These are phyloP conservation scores for Heracleum sosnowskyi DNA, from an alignment of 129 eudicot genomes.

Conservation along the genomic window DNA sequence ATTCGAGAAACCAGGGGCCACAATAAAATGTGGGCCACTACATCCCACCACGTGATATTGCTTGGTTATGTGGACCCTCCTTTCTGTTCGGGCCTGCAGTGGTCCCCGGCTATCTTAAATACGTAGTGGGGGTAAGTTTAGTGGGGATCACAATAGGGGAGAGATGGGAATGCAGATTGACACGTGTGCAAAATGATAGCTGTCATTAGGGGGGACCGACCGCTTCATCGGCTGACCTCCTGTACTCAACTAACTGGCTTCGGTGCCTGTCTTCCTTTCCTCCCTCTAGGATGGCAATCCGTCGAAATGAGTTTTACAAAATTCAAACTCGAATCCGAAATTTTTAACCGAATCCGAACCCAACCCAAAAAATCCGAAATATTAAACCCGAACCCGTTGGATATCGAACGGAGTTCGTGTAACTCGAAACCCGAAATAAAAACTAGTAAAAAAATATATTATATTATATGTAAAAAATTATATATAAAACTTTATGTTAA, in stretches of 20 bases:
- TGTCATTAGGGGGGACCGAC: constrained; percentile 4
- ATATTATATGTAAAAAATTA: no score
- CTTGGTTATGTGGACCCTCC: not conserved
- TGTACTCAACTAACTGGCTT: not conserved
- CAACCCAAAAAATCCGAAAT: no score
- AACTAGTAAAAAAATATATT: no score
- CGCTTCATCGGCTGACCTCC: not conserved
- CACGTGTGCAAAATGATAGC: not conserved
- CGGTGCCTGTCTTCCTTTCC: not conserved
- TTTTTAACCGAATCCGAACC: no score
- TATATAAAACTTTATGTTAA: no score
- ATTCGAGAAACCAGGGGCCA: not conserved
- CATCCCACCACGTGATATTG: constrained; percentile 1
- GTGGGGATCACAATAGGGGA: not conserved
- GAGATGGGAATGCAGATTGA: not conserved
- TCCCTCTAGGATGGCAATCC: no score
- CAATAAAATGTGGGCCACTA: not conserved
- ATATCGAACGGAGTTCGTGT: no score
- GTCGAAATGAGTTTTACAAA: no score
- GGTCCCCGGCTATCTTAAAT: not conserved
- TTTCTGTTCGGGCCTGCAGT: not conserved
- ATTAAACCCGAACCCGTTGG: no score
- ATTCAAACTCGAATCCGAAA: no score
- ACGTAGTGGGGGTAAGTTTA: not conserved
- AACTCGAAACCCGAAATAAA: no score